A percentile compares a stretch with the other conserved stretches of the same genome.
Evolutionary conservation across 2,329 filamentous ascomycete species (phyloP).

Genomic region (Aureobasidium sp.): DNA sequence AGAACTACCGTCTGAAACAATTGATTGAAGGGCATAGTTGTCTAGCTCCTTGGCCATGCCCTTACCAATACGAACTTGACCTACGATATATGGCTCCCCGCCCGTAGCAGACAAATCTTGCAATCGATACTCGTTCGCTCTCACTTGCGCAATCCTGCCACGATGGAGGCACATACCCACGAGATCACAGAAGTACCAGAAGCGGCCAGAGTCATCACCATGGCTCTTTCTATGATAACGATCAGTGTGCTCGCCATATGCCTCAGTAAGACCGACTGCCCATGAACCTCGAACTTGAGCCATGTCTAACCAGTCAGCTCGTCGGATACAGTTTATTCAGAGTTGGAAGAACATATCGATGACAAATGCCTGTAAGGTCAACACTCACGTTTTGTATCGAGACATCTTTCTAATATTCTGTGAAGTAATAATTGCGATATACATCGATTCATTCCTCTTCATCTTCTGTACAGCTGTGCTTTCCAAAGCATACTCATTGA

Average conservation of each 20-base stretch:
- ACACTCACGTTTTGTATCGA: conserved; percentile 15
- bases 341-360: conserved; percentile 22
- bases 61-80: neutral
- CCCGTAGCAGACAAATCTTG: neutral
- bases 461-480: conserved; percentile 50
- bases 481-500: conserved; percentile 50
- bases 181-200: conserved; percentile 1
- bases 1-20: neutral
- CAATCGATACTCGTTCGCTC: neutral
- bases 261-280: conserved; percentile 5
- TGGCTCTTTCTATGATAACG: conserved; percentile 21
- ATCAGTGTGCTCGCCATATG: conserved; percentile 21
- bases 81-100: neutral
- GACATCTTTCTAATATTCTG: neutral
- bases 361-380: conserved; percentile 13
- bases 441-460: conserved; percentile 53
- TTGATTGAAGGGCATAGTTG: neutral
- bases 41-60: neutral
- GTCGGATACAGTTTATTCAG: conserved; percentile 21
- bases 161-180: neutral
- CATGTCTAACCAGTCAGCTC: conserved; percentile 6
- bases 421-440: conserved; percentile 52
- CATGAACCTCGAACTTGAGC: neutral
- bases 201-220: conserved; percentile 18
- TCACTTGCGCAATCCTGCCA: neutral